A percentile compares a stretch with the other conserved stretches of the same genome.
These are phyloP conservation scores for Aureobasidium sp. DNA, from an alignment of 2,329 filamentous ascomycete genomes.

Conservation along the genomic window DNA sequence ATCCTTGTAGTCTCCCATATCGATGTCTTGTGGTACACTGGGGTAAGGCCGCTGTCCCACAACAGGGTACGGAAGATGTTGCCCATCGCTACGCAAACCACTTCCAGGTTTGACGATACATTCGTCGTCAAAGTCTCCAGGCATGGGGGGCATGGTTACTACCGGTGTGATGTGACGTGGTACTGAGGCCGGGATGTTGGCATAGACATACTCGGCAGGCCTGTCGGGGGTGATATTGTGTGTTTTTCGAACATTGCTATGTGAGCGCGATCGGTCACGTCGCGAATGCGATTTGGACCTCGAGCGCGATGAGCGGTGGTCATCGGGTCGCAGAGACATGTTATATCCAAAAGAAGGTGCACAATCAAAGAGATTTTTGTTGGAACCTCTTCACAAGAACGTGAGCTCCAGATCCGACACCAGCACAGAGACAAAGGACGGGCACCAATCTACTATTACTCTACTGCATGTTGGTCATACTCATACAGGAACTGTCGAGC, in stretches of 20 bases:
- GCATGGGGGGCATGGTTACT: conserved; percentile 18
- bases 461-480: background rate
- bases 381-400: background rate
- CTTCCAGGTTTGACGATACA: background rate
- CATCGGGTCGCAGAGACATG: conserved; percentile 35
- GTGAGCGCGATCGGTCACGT: conserved; percentile 31
- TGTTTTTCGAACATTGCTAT: conserved; percentile 30
- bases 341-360: background rate
- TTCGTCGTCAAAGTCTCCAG: conserved; percentile 33
- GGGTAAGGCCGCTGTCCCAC: conserved; percentile 23
- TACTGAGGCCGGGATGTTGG: conserved; percentile 21
- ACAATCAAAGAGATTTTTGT: background rate
- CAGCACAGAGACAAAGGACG: background rate
- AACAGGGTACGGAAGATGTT: conserved; percentile 15
- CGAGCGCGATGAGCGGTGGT: conserved; percentile 35
- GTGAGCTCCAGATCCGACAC: background rate
- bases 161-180: conserved; percentile 16
- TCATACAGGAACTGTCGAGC: conserved; percentile 1
- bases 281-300: conserved; percentile 37
- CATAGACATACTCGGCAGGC: conserved; percentile 20
- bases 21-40: conserved; percentile 28
- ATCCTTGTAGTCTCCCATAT: conserved; percentile 40
- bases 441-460: background rate
- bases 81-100: background rate
- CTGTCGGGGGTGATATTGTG: conserved; percentile 1